Percentiles rank a stretch among this genome's conserved stretches.
phyloP scores from a whole-genome alignment of 2,329 filamentous ascomycete genomes.

The Cladorrhinum sp. region DNA sequence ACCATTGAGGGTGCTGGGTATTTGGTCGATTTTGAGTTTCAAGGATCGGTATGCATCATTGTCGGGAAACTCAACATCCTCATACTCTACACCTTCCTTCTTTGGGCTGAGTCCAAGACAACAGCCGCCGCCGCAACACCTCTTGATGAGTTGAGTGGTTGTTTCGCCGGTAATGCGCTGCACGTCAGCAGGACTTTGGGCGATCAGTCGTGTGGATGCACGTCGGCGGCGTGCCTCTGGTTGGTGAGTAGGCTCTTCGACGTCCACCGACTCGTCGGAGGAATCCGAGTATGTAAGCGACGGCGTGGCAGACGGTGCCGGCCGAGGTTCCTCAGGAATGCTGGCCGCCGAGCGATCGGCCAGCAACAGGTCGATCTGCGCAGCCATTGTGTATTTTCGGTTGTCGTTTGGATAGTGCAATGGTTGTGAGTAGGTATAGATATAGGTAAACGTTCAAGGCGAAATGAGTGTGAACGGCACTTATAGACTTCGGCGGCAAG shows the following conservation, averaged over 20 bases:
- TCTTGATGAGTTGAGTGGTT: slow-evolving; percentile 57
- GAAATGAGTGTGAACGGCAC: slow-evolving; percentile 4
- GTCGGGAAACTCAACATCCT: slow-evolving; percentile 61
- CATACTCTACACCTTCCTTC: slow-evolving; percentile 48
- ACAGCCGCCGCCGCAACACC: slow-evolving; percentile 64
- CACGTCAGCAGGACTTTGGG: slow-evolving; percentile 60
- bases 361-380: slow-evolving; percentile 39
- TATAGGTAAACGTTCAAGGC: neutral
- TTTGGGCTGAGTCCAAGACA: slow-evolving; percentile 50
- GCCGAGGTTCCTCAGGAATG: slow-evolving; percentile 43
- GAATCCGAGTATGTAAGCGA: slow-evolving; percentile 64
- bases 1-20: slow-evolving; percentile 71
- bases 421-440: neutral
- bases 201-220: slow-evolving; percentile 66
- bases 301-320: slow-evolving; percentile 51
- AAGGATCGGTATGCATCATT: slow-evolving; percentile 83
- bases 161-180: slow-evolving; percentile 63
- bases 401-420: neutral
- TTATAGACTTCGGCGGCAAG: neutral
- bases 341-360: slow-evolving; percentile 40
- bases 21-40: slow-evolving; percentile 68
- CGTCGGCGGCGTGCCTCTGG: slow-evolving; percentile 52
- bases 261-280: slow-evolving; percentile 48
- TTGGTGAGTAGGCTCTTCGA: slow-evolving; percentile 45
- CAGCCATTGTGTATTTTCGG: slow-evolving; percentile 33